Conservation (phyloP, 306 rosid species). For the Datisca glomerata region DNA sequence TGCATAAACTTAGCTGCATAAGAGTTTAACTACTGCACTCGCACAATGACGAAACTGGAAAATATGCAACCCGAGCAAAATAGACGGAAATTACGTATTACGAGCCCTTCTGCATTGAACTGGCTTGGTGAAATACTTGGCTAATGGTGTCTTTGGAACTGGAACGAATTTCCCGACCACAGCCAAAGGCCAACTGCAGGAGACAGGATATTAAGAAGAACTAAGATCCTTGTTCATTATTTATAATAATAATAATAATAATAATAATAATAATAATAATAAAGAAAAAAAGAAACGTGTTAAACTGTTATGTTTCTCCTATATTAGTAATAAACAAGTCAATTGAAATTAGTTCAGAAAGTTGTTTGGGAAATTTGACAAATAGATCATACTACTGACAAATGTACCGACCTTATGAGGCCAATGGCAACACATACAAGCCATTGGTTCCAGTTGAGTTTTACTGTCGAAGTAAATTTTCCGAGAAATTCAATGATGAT, state of each 20-base stretch:
- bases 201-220: conserved; percentile 1
- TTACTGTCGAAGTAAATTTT: conserved; percentile 54
- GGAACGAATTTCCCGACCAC: conserved; percentile 63
- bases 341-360: no score
- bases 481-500: conserved; percentile 76
- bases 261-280: neutral
- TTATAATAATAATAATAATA: neutral
- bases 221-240: neutral
- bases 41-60: no score
- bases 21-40: no score
- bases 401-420: conserved; percentile 39
- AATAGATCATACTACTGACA: no score
- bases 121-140: conserved; percentile 20
- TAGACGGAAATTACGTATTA: no score
- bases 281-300: neutral
- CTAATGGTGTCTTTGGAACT: conserved; percentile 57
- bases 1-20: no score
- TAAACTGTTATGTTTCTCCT: no score
- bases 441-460: conserved; percentile 58
- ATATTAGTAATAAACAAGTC: no score
- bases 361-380: no score
- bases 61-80: no score
- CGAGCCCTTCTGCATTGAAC: no score
- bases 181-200: conserved; percentile 87
- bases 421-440: conserved; percentile 42